Base-by-base conservation (phyloP, 2,329 filamentous ascomycete genomes). In the Penicillium sp. region DNA sequence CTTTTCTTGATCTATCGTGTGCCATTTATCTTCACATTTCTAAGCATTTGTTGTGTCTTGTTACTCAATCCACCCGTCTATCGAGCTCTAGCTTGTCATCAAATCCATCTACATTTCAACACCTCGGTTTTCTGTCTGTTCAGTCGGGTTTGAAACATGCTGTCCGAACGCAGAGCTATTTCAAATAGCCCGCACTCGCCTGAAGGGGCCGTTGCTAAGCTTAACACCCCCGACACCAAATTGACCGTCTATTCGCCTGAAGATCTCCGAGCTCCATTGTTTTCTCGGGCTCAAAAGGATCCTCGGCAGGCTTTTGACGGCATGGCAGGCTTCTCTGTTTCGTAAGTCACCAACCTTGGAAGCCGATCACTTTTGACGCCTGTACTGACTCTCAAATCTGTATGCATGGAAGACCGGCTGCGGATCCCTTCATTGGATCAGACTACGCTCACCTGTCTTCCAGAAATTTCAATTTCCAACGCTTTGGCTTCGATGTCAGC, bases 201-300 rank as follows among this genome's bases (percentile, higher is more conserved):
- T 16, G 81, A 78, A 47, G 77, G 74, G 20, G 77, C 77, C 30
- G 45, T 23, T 52, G 86, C 85, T 11, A 80, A 78, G 65, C 80
- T 83, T 62, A 81, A 80, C 16, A 89, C 87, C 5, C 86, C 86
- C 0, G 84, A 87, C 58, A 87, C 85, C 7, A 81, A 80, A 50
- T 62, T 86, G 43, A 86, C 85, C 5, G 74, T 81, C 5, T 87
- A 88, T 66, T 88, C 85, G 3, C 84, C 85, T 0, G 81, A 83
- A 16, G 82, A 83, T 42, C 70, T 71, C 52, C 78, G 79, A 14
- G 70, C 73, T 38, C 79, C 78, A 20, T 21, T 58, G 18, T 28
- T 40, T 4, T 16, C 60, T 64, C 55, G 58, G 60, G 24, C 60
- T 62, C 46, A 53, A 30, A 47, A 53, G 40, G 12, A 49, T 30